Evolutionary conservation across 2,329 filamentous ascomycete genomes (phyloP).

Genomic region (Aspergillus sp.): DNA sequence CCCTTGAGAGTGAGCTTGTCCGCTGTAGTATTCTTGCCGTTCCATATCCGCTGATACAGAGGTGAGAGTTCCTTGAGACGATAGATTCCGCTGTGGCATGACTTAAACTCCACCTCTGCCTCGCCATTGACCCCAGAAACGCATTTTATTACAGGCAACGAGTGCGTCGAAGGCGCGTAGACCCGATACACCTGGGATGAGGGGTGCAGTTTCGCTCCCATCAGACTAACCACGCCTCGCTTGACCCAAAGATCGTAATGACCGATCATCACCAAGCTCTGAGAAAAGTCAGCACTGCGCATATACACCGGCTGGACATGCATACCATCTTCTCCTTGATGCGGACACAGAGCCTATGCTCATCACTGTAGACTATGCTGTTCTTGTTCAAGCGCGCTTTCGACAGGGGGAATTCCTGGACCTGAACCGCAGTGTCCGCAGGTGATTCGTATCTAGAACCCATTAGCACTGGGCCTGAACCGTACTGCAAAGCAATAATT

Average conservation of each 20-base stretch:
- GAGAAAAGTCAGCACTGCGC: slow-evolving; percentile 20
- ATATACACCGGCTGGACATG: not conserved
- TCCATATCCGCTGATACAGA: slow-evolving; percentile 58
- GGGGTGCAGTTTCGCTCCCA: slow-evolving; percentile 59
- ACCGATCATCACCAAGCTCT: slow-evolving; percentile 52
- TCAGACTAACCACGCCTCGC: slow-evolving; percentile 57
- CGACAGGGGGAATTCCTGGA: slow-evolving; percentile 44
- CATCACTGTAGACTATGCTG: slow-evolving; percentile 42
- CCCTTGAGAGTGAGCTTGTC: slow-evolving; percentile 36
- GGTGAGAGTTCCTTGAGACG: slow-evolving; percentile 52
- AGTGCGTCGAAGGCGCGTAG: slow-evolving; percentile 59
- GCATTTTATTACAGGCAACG: slow-evolving; percentile 55
- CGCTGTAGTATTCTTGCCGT: slow-evolving; percentile 35
- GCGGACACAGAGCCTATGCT: slow-evolving; percentile 40
- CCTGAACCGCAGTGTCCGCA: slow-evolving; percentile 28
- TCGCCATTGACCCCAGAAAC: slow-evolving; percentile 43
- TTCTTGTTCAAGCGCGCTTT: slow-evolving; percentile 40
- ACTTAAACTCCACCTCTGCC: slow-evolving; percentile 52
- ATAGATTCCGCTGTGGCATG: slow-evolving; percentile 47
- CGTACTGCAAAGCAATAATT: not conserved
- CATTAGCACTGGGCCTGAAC: slow-evolving; percentile 16
- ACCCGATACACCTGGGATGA: slow-evolving; percentile 48
- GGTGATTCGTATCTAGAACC: slow-evolving; percentile 34
- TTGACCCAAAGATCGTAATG: slow-evolving; percentile 60
- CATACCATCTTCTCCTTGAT: slow-evolving; percentile 43